Evolutionary conservation across 805 yeast genomes (phyloP), one percentile per base, ranked within the genome.

Genomic region (Candida krabiensis): DNA sequence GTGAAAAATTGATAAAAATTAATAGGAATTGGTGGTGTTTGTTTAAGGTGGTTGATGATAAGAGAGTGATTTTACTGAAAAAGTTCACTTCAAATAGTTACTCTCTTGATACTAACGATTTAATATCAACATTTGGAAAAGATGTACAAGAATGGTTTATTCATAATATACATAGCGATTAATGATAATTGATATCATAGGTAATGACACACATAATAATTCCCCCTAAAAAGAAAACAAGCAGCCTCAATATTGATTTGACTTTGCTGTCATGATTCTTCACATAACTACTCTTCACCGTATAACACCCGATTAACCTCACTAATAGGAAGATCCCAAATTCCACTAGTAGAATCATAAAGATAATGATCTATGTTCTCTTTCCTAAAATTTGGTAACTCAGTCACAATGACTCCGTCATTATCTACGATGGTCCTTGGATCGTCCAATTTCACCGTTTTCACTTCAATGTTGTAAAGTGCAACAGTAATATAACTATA

Each of bases 261-360:
- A n/a, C n/a, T n/a, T n/a, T n/a, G n/a, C n/a, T n/a, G n/a, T n/a
- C n/a, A n/a, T n/a, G n/a, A n/a, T n/a, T n/a, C n/a, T n/a, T n/a
- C n/a, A n/a, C n/a, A n/a, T n/a, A n/a, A n/a, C n/a, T n/a, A n/a
- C n/a, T n/a, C n/a, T n/a, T n/a, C n/a, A n/a, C n/a, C n/a, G n/a
- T 85, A 86, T 13, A 86, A 60, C 1, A 83, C 78, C 33, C 73
- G 71, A 52, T 85, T 83, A 1, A 83, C 91, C 31, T 79, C 73
- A 11, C 77, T 72, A 1, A 89, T 68, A 0, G 96, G 91, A 35
- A 90, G 55, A 59, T 90, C 98, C 75, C 88, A 77, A 4, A 91
- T 91, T 0, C 95, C 96, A 54, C 87, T 85, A 0, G 93, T 81
- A 14, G 86, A 77, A 12, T 60, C 55, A 66, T 70, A 73, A 6